Evolutionary conservation across 768 basidiomycete species (phyloP).

Genomic region (Strobilomyces confusus): DNA sequence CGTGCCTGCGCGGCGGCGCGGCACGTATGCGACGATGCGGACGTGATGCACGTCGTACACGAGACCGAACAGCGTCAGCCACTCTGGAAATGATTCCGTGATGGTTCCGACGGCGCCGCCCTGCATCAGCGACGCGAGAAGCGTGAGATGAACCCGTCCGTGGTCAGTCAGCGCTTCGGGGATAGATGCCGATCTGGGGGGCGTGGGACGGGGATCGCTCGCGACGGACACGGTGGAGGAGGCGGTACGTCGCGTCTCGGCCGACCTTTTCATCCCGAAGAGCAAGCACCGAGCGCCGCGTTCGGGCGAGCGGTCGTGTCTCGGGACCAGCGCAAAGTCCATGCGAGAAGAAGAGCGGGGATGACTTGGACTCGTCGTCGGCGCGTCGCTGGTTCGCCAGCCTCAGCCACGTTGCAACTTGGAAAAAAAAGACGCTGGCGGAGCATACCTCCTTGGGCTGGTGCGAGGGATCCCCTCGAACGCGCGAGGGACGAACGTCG

Average conservation of each 20-base stretch:
- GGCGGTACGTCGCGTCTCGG: not conserved
- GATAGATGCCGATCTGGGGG: not conserved
- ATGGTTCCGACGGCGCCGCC: not conserved
- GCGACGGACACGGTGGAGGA: not conserved
- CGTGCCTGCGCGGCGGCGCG: conserved; percentile 1
- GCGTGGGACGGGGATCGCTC: not conserved
- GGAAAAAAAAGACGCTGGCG: not conserved
- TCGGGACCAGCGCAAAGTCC: conserved; percentile 15
- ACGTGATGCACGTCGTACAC: conserved; percentile 15
- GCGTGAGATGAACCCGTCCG: conserved; percentile 9
- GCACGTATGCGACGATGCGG: conserved; percentile 22
- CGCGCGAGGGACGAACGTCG: conserved; percentile 9
- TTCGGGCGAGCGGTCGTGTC: not conserved
- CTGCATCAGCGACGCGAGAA: conserved; percentile 9
- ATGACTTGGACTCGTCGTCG: not conserved
- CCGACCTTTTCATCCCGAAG: conserved; percentile 14
- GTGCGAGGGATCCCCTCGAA: conserved; percentile 17
- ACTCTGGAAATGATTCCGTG: conserved; percentile 18
- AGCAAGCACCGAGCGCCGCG: conserved; percentile 7
- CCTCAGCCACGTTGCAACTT: not conserved
- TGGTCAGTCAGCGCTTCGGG: conserved; percentile 11
- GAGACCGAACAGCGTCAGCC: conserved; percentile 26
- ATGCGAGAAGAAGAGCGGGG: not conserved
- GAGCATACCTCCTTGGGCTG: conserved; percentile 16
- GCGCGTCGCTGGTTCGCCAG: conserved; percentile 6